Base-by-base conservation (phyloP, 805 yeast genomes). In the Yarrowia sp. region DNA sequence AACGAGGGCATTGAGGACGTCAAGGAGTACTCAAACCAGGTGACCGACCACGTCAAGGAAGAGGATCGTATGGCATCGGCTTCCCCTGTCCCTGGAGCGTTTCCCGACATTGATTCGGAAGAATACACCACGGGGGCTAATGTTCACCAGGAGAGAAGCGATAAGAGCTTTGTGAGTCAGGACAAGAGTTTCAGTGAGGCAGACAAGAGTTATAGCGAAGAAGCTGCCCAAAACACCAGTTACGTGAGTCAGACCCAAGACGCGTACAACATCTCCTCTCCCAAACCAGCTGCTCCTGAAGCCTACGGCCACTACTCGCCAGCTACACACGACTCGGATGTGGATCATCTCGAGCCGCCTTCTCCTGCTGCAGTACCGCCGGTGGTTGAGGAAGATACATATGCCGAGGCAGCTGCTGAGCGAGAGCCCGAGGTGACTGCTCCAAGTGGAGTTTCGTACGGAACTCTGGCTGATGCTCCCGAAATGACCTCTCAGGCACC, bases 261-360 rank as follows among this genome's bases (percentile, higher is more conserved):
- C 32, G 32, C 32, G 7, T 26, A 26, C 32, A 26, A 26, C 32
- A 5, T 26, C 32, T 26, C 32, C 32, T 26, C 32, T 26, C 32
- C 32, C 7, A 26, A 3, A 26, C 2, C 32, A 26, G 32, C 32
- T 26, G 32, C 7, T 26, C 32, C 32, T 5, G 32, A 26, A 26
- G 32, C 50, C 5, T 19, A 16, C 11, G 58, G 58, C 10, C 58
- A 52, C 43, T 52, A 52, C 16, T 52, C 58, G 43, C 58, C 58
- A 1, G 58, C 58, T 9, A 38, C 58, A 12, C 42, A 36, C 58
- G 58, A 52, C 19, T 52, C 58, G 10, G 58, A 52, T 14, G 32
- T 52, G n/a, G 58, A 52, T 4, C 56, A 50, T n/a, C 26, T 48
- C 15, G 53, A 48, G 53, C 16, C 53, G 11, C 5, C 35, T 16